phyloP scores from a whole-genome alignment of 2,329 filamentous ascomycete species.

The Ophiostoma sp. region DNA sequence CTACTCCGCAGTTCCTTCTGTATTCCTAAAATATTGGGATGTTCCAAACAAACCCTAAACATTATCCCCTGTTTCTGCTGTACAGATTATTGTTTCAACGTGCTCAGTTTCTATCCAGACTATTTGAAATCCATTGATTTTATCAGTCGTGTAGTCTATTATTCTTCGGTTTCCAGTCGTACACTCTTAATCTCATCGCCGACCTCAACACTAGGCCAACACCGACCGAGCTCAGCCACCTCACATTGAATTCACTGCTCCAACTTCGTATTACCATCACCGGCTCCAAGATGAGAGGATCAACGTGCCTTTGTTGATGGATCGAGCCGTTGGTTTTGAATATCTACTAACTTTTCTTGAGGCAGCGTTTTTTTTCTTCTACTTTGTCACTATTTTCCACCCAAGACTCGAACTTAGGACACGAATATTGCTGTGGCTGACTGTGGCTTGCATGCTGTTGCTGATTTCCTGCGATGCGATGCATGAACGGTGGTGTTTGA shows the following conservation, averaged over 20 bases:
- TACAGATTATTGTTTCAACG: background rate
- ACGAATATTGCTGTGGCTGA: constrained; percentile 3
- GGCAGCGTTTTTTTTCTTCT: background rate
- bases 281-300: background rate
- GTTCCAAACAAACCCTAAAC: background rate
- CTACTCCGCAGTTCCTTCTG: background rate
- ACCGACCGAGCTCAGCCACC: background rate
- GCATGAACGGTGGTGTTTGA: background rate
- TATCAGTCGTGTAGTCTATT: too few relatives aligned
- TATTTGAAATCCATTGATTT: too few relatives aligned
- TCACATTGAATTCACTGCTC: background rate
- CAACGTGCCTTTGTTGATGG: background rate
- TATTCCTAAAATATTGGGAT: background rate
- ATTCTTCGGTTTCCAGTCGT: too few relatives aligned
- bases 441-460: background rate
- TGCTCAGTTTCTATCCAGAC: too few relatives aligned
- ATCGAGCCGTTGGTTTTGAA: background rate
- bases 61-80: background rate
- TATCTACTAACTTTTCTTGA: background rate
- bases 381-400: background rate
- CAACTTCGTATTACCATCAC: background rate
- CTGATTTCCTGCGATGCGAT: background rate
- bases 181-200: background rate
- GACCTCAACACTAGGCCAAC: background rate
- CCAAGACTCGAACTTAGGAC: background rate